Percentiles rank a stretch among this genome's conserved stretches.
These are phyloP conservation scores for Copromyces sp. DNA, from an alignment of 495 filamentous ascomycete genomes.

Conservation along the genomic window DNA sequence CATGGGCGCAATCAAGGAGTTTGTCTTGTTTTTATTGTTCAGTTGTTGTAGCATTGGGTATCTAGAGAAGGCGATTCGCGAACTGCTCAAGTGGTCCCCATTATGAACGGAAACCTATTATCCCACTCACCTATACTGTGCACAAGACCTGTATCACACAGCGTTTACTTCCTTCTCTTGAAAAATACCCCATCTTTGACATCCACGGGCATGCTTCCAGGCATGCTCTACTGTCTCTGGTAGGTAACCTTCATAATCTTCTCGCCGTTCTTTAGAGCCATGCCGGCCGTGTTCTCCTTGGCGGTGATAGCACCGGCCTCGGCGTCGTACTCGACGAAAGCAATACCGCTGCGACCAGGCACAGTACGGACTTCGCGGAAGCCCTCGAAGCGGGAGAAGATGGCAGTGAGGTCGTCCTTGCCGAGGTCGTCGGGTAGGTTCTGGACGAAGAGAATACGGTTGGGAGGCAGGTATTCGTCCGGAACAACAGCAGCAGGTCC, in stretches of 20 bases:
- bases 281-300: slow-evolving; percentile 90
- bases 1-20: slow-evolving; percentile 16
- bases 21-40: slow-evolving; percentile 7
- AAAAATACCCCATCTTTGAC: too few relatives aligned
- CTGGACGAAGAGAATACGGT: slow-evolving; percentile 94
- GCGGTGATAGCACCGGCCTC: slow-evolving; percentile 84
- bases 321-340: slow-evolving; percentile 91
- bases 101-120: background rate
- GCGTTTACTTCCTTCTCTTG: background rate
- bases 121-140: background rate
- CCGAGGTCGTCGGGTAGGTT: slow-evolving; percentile 82
- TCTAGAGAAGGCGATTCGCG: background rate
- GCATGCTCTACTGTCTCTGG: slow-evolving; percentile 60
- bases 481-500: slow-evolving; percentile 69
- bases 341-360: slow-evolving; percentile 78
- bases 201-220: background rate
- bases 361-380: slow-evolving; percentile 89
- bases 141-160: background rate
- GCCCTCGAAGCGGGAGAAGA: slow-evolving; percentile 87
- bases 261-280: slow-evolving; percentile 64
- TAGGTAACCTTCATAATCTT: slow-evolving; percentile 72
- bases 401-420: slow-evolving; percentile 62
- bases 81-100: background rate
- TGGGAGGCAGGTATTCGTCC: slow-evolving; percentile 94
- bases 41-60: slow-evolving; percentile 10